Evolutionary conservation across 176 grass and related monocot genomes (phyloP), one percentile per base, ranked within the genome.

Genomic region (Cymbopogon citratus): DNA sequence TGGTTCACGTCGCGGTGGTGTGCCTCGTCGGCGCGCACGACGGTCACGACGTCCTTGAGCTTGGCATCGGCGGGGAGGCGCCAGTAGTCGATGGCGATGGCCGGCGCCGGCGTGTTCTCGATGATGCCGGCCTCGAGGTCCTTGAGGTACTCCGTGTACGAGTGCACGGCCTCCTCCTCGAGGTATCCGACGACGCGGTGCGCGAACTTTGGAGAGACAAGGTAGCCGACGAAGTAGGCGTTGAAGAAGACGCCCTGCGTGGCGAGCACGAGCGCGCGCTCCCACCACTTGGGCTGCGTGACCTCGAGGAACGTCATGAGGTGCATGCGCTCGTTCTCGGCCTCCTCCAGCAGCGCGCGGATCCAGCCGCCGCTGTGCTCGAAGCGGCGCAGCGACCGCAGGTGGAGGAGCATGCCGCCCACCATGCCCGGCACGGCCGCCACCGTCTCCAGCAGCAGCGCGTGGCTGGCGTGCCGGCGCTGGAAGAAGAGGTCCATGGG

Each of bases 241-340:
- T 98, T 90, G 88, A 95, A 98, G 89, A 88, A 95, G 87, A 91
- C 92, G 75, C 92, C 95, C 90, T 98, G 95, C 7, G 85, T 87
- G 62, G 86, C 45, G 74, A 98, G 25, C 48, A 98, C 95, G 31
- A 98, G 92, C 0, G 87, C 92, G 63, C 95, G 92, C 90, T 98
- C 95, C 85, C 94, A 93, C 95, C 95, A 98, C 0, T 19, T 19
- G 0, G 95, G 95, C 33, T 87, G 81, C 76, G 88, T 63, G 63
- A 98, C 95, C 90, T 98, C 95, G 12, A 98, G 72, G 82, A 98
- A 91, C 9, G 92, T 98, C 95, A 98, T 98, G 67, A 98, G 90
- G 79, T 98, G 95, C 95, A 98, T 98, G 25, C 95, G 90, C 92
- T 98, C 95, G 86, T 98, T 98, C 92, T 98, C 95, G 46, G 95